These are phyloP conservation scores for Scalesia atractyloides DNA, from an alignment of 129 eudicot genomes.

Conservation along the genomic window DNA sequence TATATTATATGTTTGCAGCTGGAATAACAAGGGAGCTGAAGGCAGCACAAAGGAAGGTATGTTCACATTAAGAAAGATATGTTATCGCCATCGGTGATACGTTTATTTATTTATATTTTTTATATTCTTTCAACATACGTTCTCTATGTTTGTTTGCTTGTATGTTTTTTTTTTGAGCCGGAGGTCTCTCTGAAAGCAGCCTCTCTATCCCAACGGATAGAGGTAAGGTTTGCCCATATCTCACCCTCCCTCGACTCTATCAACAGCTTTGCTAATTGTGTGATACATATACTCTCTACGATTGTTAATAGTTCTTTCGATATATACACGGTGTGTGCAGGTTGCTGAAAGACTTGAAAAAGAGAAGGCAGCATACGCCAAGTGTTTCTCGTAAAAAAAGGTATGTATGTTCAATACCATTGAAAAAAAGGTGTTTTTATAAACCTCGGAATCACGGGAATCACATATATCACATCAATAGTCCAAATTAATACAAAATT, in stretches of 20 bases:
- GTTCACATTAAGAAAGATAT: not conserved
- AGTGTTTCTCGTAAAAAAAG: slow-evolving; percentile 42
- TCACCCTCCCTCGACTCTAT: too few relatives aligned
- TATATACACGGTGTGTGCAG: slow-evolving; percentile 15
- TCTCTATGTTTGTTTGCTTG: too few relatives aligned
- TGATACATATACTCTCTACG: too few relatives aligned
- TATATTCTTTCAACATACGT: not conserved
- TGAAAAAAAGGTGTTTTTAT: not conserved
- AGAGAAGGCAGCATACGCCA: slow-evolving; percentile 69
- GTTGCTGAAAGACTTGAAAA: slow-evolving; percentile 66
- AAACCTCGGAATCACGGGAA: slow-evolving; percentile 12
- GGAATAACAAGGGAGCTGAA: slow-evolving; percentile 75
- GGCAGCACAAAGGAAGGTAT: slow-evolving; percentile 65
- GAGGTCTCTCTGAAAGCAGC: too few relatives aligned
- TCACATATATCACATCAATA: slow-evolving; percentile 4
- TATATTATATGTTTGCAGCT: slow-evolving; percentile 51
- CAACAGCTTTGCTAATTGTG: too few relatives aligned
- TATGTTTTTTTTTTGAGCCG: too few relatives aligned
- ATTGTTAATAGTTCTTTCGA: too few relatives aligned
- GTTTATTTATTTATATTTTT: not conserved
- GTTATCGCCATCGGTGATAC: too few relatives aligned
- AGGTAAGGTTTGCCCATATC: too few relatives aligned
- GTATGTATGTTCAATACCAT: slow-evolving; percentile 13
- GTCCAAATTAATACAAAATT: not conserved
- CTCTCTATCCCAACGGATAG: too few relatives aligned